Evolutionary conservation across 768 basidiomycete species (phyloP).

Genomic region (Kwoniella newhampshirensis): DNA sequence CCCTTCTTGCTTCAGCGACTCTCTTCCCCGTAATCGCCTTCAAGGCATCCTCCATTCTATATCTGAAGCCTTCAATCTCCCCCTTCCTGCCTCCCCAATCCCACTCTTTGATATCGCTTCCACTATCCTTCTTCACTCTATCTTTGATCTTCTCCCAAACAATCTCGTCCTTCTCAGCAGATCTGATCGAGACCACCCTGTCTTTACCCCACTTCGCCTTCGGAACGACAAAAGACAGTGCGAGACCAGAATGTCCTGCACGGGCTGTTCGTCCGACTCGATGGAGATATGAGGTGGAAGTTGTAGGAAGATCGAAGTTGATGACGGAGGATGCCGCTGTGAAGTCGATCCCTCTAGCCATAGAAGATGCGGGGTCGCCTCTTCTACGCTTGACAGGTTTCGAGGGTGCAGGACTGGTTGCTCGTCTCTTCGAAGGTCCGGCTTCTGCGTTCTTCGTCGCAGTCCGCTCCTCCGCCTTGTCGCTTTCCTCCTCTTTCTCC

Average conservation of each 20-base stretch:
- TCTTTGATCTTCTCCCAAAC: conserved; percentile 75
- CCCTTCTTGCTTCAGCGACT: conserved; percentile 85
- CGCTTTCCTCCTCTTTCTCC: conserved; percentile 53
- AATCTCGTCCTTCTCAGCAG: conserved; percentile 70
- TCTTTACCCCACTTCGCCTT: conserved; percentile 53
- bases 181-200: conserved; percentile 66
- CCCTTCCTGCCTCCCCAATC: conserved; percentile 80
- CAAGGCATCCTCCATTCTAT: conserved; percentile 95
- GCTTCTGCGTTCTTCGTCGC: conserved; percentile 44
- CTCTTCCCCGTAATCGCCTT: conserved; percentile 80
- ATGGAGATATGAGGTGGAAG: conserved; percentile 86
- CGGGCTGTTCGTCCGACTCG: conserved; percentile 95
- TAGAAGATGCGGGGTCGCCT: conserved; percentile 78
- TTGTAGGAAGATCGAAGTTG: conserved; percentile 94
- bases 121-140: conserved; percentile 64
- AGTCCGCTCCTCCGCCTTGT: conserved; percentile 15
- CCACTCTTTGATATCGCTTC: conserved; percentile 75
- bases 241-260: conserved; percentile 88
- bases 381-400: conserved; percentile 26
- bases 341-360: conserved; percentile 95
- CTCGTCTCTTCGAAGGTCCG: conserved; percentile 59
- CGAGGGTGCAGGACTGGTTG: conserved; percentile 36
- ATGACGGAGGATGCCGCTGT: conserved; percentile 94
- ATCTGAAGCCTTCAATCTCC: conserved; percentile 92
- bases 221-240: conserved; percentile 80